Evolutionary conservation across 129 eudicot species (phyloP).

Genomic region (Flaveria linearis): DNA sequence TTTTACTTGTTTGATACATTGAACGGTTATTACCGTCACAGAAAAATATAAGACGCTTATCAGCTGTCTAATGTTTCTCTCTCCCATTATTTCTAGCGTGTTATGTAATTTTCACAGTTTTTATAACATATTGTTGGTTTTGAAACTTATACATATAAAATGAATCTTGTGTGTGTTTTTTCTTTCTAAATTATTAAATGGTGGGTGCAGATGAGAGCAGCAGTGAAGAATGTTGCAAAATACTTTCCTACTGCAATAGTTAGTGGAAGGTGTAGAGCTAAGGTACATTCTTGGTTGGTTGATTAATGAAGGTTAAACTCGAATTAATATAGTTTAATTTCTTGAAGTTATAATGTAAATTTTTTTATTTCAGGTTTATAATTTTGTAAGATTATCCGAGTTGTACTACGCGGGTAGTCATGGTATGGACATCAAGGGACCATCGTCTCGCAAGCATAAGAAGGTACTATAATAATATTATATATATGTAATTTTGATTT

Average conservation of each 20-base stretch:
- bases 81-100: no score
- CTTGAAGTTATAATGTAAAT: background rate
- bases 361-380: slow-evolving; percentile 53
- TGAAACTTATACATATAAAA: background rate
- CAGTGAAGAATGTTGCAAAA: slow-evolving; percentile 78
- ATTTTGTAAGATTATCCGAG: slow-evolving; percentile 69
- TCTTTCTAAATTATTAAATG: slow-evolving; percentile 8
- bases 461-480: slow-evolving; percentile 41
- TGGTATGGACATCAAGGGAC: slow-evolving; percentile 98
- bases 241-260: slow-evolving; percentile 92
- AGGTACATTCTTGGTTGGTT: slow-evolving; percentile 52
- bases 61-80: no score
- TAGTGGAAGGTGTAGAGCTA: slow-evolving; percentile 83
- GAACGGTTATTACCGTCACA: no score
- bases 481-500: background rate
- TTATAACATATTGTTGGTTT: no score
- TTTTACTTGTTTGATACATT: no score
- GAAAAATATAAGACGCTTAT: no score
- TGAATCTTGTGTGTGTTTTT: background rate
- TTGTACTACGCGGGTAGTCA: slow-evolving; percentile 97
- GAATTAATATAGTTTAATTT: background rate
- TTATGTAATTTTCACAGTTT: no score
- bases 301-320: background rate
- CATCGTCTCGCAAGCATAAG: slow-evolving; percentile 45
- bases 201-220: slow-evolving; percentile 73